Percentiles rank a stretch among this genome's conserved stretches.
These are phyloP conservation scores for Bombardia bombarda DNA, from an alignment of 495 filamentous ascomycete genomes.

Conservation along the genomic window DNA sequence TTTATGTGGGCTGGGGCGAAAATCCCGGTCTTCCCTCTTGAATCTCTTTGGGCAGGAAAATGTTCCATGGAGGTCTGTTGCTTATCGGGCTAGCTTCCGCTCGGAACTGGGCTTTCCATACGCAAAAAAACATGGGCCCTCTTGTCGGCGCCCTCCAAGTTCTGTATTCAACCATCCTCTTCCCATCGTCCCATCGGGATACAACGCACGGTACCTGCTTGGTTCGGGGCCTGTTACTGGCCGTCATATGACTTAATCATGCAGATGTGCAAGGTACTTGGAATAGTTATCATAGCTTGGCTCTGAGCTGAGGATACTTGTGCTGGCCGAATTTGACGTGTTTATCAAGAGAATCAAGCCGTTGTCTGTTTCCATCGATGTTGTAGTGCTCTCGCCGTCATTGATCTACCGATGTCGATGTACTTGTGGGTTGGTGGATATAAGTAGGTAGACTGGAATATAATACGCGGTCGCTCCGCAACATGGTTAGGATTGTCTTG, in stretches of 20 bases:
- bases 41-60: conserved; percentile 19
- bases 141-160: too few relatives aligned
- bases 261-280: conserved; percentile 11
- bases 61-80: neutral
- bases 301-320: conserved; percentile 7
- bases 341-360: conserved; percentile 4
- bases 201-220: conserved; percentile 7
- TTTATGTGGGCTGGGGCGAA: conserved; percentile 10
- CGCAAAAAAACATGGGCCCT: conserved; percentile 2
- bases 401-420: conserved; percentile 6
- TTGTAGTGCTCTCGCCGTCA: too few relatives aligned
- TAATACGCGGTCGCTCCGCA: neutral
- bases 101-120: conserved; percentile 2
- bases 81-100: conserved; percentile 10
- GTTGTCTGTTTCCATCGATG: too few relatives aligned
- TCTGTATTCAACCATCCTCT: too few relatives aligned
- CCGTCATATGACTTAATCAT: conserved; percentile 7
- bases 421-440: conserved; percentile 1
- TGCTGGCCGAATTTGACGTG: conserved; percentile 18
- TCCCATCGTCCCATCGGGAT: conserved; percentile 3
- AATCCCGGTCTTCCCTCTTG: conserved; percentile 1
- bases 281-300: conserved; percentile 1
- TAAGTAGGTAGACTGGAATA: neutral
- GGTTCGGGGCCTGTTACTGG: conserved; percentile 2
- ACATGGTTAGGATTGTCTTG: neutral